These are phyloP conservation scores for Trichoderma lentiforme DNA, from an alignment of 2,329 filamentous ascomycete genomes.

Conservation along the genomic window DNA sequence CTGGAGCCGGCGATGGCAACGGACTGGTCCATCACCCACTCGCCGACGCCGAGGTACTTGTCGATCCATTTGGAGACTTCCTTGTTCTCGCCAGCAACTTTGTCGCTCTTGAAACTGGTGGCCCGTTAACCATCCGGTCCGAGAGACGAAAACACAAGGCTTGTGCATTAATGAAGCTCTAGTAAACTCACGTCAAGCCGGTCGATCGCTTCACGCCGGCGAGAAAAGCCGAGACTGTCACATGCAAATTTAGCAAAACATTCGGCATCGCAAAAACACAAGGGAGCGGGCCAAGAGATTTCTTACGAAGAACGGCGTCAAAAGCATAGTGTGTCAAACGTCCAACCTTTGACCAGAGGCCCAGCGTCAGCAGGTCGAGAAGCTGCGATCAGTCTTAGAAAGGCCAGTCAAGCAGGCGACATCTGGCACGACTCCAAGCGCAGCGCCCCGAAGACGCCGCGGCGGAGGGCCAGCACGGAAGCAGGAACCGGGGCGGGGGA, in stretches of 20 bases:
- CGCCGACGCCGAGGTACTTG: slow-evolving; percentile 89
- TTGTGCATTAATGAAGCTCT: background rate
- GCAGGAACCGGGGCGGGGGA: slow-evolving; percentile 9
- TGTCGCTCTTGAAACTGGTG: slow-evolving; percentile 83
- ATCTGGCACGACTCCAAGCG: slow-evolving; percentile 20
- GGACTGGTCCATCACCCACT: slow-evolving; percentile 98
- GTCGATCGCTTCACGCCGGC: slow-evolving; percentile 97
- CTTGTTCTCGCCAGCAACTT: slow-evolving; percentile 74
- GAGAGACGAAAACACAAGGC: background rate
- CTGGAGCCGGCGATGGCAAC: slow-evolving; percentile 87
- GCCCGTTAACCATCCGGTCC: slow-evolving; percentile 24
- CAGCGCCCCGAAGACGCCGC: slow-evolving; percentile 19
- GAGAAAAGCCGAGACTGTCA: slow-evolving; percentile 84
- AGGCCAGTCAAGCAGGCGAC: slow-evolving; percentile 25
- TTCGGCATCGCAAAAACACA: background rate
- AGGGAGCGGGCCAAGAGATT: background rate
- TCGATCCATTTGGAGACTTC: slow-evolving; percentile 85
- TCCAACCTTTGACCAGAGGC: slow-evolving; percentile 77
- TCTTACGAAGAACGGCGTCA: slow-evolving; percentile 84
- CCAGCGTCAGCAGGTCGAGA: slow-evolving; percentile 67
- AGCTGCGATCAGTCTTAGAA: slow-evolving; percentile 47
- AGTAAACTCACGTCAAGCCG: slow-evolving; percentile 84
- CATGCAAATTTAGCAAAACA: slow-evolving; percentile 4
- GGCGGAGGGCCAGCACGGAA: slow-evolving; percentile 3
- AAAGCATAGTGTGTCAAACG: slow-evolving; percentile 92